These are phyloP conservation scores for Cinchona pubescens DNA, from an alignment of 257 asterid species.

Conservation along the genomic window DNA sequence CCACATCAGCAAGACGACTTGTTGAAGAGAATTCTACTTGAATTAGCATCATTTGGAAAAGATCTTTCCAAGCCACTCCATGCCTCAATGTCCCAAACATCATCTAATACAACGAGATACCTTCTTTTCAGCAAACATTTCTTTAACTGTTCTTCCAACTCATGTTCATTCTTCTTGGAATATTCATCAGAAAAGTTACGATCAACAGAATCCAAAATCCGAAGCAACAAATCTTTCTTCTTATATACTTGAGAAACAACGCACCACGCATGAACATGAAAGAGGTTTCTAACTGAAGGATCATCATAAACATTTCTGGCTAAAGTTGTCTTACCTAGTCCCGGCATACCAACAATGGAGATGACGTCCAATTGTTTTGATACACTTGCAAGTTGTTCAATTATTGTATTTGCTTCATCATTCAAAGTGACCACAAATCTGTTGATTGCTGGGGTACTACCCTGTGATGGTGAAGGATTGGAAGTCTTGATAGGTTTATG, in stretches of 20 bases:
- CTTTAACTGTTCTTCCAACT: background rate
- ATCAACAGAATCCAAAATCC: background rate
- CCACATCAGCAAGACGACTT: background rate
- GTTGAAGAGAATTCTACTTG: conserved; percentile 9
- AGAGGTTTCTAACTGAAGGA: background rate
- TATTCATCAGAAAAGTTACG: background rate
- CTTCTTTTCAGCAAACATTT: background rate
- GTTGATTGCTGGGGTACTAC: background rate
- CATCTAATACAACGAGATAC: conserved; percentile 18
- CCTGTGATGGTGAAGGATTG: background rate
- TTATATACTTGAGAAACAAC: background rate
- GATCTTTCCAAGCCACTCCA: conserved; percentile 9
- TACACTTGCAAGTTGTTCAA: background rate
- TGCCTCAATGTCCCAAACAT: conserved; percentile 2
- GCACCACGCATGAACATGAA: background rate
- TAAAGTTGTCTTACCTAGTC: conserved; percentile 10
- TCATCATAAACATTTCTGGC: background rate
- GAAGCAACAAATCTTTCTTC: background rate
- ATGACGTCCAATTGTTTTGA: background rate
- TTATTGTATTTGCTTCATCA: background rate
- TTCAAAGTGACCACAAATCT: background rate
- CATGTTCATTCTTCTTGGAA: background rate
- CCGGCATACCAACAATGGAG: conserved; percentile 9
- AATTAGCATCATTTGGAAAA: conserved; percentile 5
- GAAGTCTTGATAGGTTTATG: background rate